Evolutionary conservation across 2,329 filamentous ascomycete species (phyloP).

Genomic region (Daldinia sp.): DNA sequence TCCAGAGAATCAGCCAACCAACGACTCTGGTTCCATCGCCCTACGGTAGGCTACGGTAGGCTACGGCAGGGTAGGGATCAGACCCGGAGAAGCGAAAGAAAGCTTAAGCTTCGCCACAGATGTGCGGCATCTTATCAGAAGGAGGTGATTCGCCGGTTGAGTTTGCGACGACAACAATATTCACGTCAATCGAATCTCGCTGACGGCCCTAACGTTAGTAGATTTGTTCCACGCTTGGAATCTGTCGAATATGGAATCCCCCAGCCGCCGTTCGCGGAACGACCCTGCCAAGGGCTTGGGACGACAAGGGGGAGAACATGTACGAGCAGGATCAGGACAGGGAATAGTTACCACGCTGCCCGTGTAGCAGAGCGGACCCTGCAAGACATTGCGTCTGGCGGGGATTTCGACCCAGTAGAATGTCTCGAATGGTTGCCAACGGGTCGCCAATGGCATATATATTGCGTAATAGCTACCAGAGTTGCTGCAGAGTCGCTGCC

Average conservation of each 20-base stretch:
- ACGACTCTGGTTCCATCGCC: slow-evolving; percentile 1
- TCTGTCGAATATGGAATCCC: slow-evolving; percentile 1
- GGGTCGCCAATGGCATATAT: too few species aligned
- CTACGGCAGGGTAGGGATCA: slow-evolving; percentile 17
- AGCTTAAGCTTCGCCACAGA: slow-evolving; percentile 29
- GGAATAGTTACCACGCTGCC: too few species aligned
- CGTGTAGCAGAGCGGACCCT: slow-evolving; percentile 32
- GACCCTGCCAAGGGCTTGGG: slow-evolving; percentile 31
- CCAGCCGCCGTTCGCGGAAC: slow-evolving; percentile 31
- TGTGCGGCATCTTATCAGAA: slow-evolving; percentile 36
- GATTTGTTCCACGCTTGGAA: slow-evolving; percentile 13
- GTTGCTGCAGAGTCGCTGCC: too few species aligned
- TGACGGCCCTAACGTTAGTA: not conserved
- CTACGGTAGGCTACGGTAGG: slow-evolving; percentile 10
- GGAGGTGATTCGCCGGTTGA: slow-evolving; percentile 31
- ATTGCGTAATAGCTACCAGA: slow-evolving; percentile 33
- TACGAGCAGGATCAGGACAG: too few species aligned
- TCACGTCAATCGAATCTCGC: slow-evolving; percentile 32
- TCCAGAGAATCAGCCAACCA: slow-evolving; percentile 22
- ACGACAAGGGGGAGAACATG: not conserved
- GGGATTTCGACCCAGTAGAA: slow-evolving; percentile 17
- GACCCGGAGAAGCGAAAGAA: slow-evolving; percentile 26
- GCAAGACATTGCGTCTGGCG: slow-evolving; percentile 28
- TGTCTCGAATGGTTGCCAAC: slow-evolving; percentile 7
- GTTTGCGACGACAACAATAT: slow-evolving; percentile 37